A percentile compares a stretch with the other conserved stretches of the same genome.
Evolutionary conservation across 495 filamentous ascomycete genomes (phyloP).

Genomic region (Antarctomyces pellizariae): DNA sequence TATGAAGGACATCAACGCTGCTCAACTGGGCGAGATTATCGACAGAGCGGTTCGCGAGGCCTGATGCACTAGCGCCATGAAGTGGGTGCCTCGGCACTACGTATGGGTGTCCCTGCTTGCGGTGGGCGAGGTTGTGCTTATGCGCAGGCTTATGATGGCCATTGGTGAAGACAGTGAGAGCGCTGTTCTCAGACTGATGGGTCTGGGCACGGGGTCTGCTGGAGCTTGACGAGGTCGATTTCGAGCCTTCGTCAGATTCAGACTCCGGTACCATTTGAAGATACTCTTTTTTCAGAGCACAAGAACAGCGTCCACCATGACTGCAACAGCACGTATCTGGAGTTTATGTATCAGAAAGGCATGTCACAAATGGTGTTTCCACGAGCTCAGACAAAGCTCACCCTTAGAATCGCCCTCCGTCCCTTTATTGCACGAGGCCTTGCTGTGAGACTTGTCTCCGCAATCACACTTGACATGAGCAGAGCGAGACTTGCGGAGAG

Average conservation of each 20-base stretch:
- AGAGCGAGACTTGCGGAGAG: conserved; percentile 88
- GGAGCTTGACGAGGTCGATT: conserved; percentile 24
- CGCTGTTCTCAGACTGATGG: conserved; percentile 52
- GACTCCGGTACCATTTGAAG: conserved; percentile 54
- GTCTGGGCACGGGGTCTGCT: conserved; percentile 53
- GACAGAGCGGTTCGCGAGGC: conserved; percentile 39
- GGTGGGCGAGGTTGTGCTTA: conserved; percentile 67
- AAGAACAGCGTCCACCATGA: conserved; percentile 80
- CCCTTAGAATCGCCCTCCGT: conserved; percentile 32
- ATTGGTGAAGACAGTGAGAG: conserved; percentile 68
- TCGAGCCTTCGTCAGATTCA: conserved; percentile 24
- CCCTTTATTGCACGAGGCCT: conserved; percentile 37
- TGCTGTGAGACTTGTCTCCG: conserved; percentile 58
- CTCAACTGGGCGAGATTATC: conserved; percentile 36
- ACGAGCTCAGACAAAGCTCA: conserved; percentile 21
- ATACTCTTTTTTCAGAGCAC: conserved; percentile 76
- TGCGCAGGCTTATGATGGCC: conserved; percentile 86
- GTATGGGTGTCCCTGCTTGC: conserved; percentile 65
- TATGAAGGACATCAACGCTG: conserved; percentile 15
- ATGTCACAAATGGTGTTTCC: conserved; percentile 17
- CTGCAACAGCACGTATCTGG: conserved; percentile 69
- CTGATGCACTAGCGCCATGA: conserved; percentile 24
- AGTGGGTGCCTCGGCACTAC: conserved; percentile 53
- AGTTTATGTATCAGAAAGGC: conserved; percentile 21
- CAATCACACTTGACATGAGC: conserved; percentile 95